These are phyloP conservation scores for Teunomyces kruisii DNA, from an alignment of 805 yeast species.

Conservation along the genomic window DNA sequence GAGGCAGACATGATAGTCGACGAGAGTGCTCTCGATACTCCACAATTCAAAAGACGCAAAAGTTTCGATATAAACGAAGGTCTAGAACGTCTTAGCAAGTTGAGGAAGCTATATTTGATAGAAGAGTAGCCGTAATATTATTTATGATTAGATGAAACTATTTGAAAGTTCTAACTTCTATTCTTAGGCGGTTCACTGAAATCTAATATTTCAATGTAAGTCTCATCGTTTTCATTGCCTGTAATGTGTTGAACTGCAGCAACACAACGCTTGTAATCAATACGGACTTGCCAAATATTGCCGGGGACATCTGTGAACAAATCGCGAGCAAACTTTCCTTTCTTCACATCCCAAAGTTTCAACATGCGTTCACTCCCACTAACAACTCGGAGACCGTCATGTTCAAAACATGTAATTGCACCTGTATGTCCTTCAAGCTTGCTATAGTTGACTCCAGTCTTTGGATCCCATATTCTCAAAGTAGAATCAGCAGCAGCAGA, in stretches of 20 bases:
- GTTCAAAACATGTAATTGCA: constrained; percentile 92
- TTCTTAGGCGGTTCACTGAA: constrained; percentile 48
- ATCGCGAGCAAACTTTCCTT: constrained; percentile 75
- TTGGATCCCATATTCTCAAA: constrained; percentile 89
- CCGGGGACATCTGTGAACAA: constrained; percentile 73
- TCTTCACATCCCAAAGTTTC: constrained; percentile 81
- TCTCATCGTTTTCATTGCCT: constrained; percentile 50
- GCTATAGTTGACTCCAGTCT: constrained; percentile 61
- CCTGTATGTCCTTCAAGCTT: constrained; percentile 78
- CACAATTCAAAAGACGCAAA: constrained; percentile 15
- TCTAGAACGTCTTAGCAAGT: constrained; percentile 31
- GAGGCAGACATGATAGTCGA: constrained; percentile 11
- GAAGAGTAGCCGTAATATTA: constrained; percentile 6
- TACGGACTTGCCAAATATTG: constrained; percentile 92
- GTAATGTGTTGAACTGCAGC: constrained; percentile 74
- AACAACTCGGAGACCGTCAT: constrained; percentile 77
- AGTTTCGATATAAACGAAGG: constrained; percentile 33
- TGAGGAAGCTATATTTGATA: constrained; percentile 35
- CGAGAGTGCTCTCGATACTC: background rate
- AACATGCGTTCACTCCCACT: constrained; percentile 89
- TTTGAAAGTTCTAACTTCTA: background rate
- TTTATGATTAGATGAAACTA: background rate
- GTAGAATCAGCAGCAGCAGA: constrained; percentile 97
- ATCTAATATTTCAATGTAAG: constrained; percentile 82
- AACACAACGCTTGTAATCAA: constrained; percentile 79